Percentiles rank a stretch among this genome's conserved stretches.
phyloP scores from a whole-genome alignment of 2,329 filamentous ascomycete species.

The Penicillium sp. region DNA sequence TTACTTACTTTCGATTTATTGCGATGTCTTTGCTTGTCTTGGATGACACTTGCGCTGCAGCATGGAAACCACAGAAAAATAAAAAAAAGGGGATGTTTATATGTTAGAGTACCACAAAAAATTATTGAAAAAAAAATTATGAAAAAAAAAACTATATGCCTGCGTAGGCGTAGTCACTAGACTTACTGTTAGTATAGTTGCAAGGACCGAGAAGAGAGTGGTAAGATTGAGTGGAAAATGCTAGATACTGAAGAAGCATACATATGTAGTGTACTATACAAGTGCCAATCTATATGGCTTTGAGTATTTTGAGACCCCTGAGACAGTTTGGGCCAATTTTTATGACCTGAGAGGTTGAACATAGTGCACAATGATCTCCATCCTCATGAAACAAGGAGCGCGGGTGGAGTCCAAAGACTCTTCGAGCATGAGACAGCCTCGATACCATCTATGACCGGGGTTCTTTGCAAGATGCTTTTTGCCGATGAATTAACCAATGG shows the following conservation, averaged over 20 bases:
- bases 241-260: neutral
- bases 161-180: neutral
- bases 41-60: neutral
- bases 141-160: neutral
- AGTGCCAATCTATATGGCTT: neutral
- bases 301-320: neutral
- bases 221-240: neutral
- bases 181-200: no score
- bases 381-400: neutral
- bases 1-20: neutral
- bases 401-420: neutral
- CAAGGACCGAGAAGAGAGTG: neutral
- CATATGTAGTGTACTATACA: neutral
- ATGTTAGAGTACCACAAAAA: neutral
- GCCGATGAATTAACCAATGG: neutral
- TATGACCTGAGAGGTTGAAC: neutral
- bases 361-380: neutral
- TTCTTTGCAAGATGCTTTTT: neutral
- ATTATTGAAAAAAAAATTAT: neutral
- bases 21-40: neutral
- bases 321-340: neutral
- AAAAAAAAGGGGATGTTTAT: slow-evolving; percentile 1
- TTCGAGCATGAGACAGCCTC: neutral
- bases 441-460: neutral
- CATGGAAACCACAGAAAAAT: neutral